Base-by-base conservation (phyloP, 176 grass and related monocot genomes). In the Cocos nucifera region DNA sequence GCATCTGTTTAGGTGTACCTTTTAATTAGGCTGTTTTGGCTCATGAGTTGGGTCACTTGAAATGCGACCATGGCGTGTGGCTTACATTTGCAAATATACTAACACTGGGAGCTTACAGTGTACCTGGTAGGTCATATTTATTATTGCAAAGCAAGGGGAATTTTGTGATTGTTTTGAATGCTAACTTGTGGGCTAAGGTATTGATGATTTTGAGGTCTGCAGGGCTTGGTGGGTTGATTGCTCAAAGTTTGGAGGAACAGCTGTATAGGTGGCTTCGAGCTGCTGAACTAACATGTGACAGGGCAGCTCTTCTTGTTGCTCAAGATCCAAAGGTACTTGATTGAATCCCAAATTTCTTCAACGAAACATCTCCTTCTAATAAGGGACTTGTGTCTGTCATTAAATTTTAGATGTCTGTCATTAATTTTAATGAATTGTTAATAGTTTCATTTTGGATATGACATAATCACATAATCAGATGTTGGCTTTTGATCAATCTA, bases 41-140 rank as follows among this genome's bases (percentile, higher is more conserved):
- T 60, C 92, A 97, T 85, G 92, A 97, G 69, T 72, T 90, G 87
- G 92, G 87, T 23, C 92, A 97, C 60, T 80, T 97, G 12, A 97
- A 91, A 65, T 97, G 87, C 24, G 92, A 97, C 66, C 92, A 97
- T 78, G 92, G 87, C 0, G 80, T 97, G 2, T 91, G 92, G 92
- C 92, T 97, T 57, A 87, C 92, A 65, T 88, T 97, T 73, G 87
- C 92, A 62, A 97, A 97, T 63, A 91, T 91, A 75, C 70, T 97
- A 62, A 88, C 87, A 52, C 77, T 91, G 65, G 87, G 92, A 65
- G 92, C 87, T 54, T 82, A 76, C 32, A 80, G 48, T 63, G 79
- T 97, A 24, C 92, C 92, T 78, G 92, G 87, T 97, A 85, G 61
- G 55, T 35, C 35, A 4, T 64, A 2, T 55, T 5, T 29, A 63